Evolutionary conservation across 495 filamentous ascomycete genomes (phyloP).

Genomic region (Echria macrotheca): DNA sequence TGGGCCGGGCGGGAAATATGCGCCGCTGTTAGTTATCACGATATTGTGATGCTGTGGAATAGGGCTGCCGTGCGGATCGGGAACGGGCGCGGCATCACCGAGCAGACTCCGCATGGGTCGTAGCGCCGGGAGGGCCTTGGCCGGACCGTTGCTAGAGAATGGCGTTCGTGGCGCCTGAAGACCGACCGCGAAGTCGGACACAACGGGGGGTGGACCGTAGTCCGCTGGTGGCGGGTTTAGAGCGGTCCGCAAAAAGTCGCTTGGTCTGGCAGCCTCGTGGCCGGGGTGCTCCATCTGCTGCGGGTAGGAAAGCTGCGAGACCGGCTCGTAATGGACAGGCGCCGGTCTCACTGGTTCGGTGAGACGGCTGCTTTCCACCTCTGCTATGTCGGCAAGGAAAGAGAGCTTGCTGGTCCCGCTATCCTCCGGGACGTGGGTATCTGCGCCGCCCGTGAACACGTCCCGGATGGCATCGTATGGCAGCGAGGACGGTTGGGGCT

Average conservation of each 20-base stretch:
- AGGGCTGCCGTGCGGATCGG: slow-evolving; percentile 24
- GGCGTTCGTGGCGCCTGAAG: slow-evolving; percentile 18
- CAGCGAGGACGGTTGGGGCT: slow-evolving; percentile 26
- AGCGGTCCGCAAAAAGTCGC: slow-evolving; percentile 38
- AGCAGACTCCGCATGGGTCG: slow-evolving; percentile 32
- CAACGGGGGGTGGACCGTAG: slow-evolving; percentile 4
- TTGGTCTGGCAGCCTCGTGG: slow-evolving; percentile 18
- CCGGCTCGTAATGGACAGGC: slow-evolving; percentile 5
- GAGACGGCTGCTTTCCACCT: too few relatives aligned
- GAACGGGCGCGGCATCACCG: slow-evolving; percentile 18
- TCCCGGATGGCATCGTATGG: slow-evolving; percentile 47
- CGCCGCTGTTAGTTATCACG: slow-evolving; percentile 35
- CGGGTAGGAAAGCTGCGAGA: slow-evolving; percentile 5
- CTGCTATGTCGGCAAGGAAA: slow-evolving; percentile 29
- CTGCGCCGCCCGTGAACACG: slow-evolving; percentile 40
- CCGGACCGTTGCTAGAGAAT: slow-evolving; percentile 17
- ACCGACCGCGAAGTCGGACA: background rate
- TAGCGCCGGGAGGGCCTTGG: slow-evolving; percentile 35
- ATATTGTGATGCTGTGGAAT: slow-evolving; percentile 23
- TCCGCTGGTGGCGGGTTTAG: slow-evolving; percentile 29
- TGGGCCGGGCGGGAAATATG: slow-evolving; percentile 32
- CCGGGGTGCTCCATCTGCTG: slow-evolving; percentile 3
- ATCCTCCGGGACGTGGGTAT: too few relatives aligned
- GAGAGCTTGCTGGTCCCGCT: slow-evolving; percentile 22
- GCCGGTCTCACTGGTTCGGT: too few relatives aligned